phyloP scores from a whole-genome alignment of 2,329 filamentous ascomycete species.

The Aspergillus quadricinctus region DNA sequence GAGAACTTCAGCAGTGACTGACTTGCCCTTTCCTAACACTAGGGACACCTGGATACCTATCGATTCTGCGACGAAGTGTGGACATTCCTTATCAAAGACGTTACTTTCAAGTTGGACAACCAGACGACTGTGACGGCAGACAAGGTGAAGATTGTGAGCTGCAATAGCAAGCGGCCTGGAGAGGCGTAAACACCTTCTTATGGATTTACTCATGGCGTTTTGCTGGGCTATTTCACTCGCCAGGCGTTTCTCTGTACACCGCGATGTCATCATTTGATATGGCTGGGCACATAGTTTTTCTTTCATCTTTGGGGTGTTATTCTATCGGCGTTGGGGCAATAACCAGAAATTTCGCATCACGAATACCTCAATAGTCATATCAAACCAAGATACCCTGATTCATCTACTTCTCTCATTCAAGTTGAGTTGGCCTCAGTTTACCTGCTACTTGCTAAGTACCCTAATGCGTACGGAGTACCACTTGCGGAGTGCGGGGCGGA shows the following conservation, averaged over 20 bases:
- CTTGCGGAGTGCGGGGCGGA: slow-evolving; percentile 13
- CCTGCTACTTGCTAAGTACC: not conserved
- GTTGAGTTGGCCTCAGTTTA: not conserved
- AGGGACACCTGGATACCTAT: slow-evolving; percentile 97
- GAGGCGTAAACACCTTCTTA: slow-evolving; percentile 36
- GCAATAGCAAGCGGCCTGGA: slow-evolving; percentile 79
- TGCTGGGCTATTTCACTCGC: slow-evolving; percentile 3
- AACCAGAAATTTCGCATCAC: not conserved
- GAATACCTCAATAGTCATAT: not conserved
- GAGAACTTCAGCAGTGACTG: slow-evolving; percentile 6
- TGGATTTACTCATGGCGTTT: slow-evolving; percentile 11
- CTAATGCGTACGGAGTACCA: not conserved
- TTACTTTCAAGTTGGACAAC: slow-evolving; percentile 96
- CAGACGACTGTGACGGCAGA: slow-evolving; percentile 72
- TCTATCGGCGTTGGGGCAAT: not conserved
- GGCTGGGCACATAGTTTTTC: not conserved
- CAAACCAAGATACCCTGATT: not conserved
- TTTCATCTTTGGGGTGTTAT: not conserved
- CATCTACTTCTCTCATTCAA: not conserved
- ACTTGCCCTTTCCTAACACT: slow-evolving; percentile 10
- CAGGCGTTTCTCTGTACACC: not conserved
- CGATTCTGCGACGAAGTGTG: slow-evolving; percentile 99
- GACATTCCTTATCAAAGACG: slow-evolving; percentile 98
- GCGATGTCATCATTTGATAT: not conserved
- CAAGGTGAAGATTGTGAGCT: slow-evolving; percentile 97